Conservation (phyloP, 768 basidiomycete genomes). For the Xerocomellus amylosporus region DNA sequence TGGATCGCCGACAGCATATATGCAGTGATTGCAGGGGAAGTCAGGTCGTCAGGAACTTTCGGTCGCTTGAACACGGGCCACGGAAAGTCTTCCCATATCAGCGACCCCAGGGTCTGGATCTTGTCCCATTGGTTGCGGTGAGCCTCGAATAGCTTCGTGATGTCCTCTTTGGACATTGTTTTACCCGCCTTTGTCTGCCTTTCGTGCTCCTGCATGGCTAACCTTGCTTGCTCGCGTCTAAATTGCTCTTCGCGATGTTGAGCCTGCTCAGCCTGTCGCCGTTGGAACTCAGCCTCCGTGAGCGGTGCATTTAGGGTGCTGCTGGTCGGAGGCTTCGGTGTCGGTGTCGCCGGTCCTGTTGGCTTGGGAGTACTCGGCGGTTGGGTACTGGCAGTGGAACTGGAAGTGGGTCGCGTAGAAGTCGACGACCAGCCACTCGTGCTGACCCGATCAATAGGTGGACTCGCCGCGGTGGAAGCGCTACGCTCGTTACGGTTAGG, state of each 20-base stretch:
- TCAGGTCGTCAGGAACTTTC: constrained; percentile 58
- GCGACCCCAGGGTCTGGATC: constrained; percentile 36
- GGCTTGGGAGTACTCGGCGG: constrained; percentile 27
- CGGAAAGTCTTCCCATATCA: constrained; percentile 68
- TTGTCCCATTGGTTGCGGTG: constrained; percentile 64
- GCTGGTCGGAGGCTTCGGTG: constrained; percentile 16
- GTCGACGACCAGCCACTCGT: constrained; percentile 30
- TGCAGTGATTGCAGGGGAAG: constrained; percentile 49
- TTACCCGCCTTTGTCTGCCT: constrained; percentile 42
- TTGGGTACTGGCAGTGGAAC: constrained; percentile 25
- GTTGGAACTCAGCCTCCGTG: constrained; percentile 56
- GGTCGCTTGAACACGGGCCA: constrained; percentile 70
- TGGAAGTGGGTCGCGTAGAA: constrained; percentile 24
- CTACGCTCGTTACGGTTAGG: constrained; percentile 34
- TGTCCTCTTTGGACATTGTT: constrained; percentile 54
- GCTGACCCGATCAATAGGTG: constrained; percentile 33
- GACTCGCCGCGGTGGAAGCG: constrained; percentile 31
- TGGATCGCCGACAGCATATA: constrained; percentile 61
- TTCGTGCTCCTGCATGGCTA: constrained; percentile 51
- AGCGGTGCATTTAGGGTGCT: constrained; percentile 22
- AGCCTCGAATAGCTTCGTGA: constrained; percentile 51
- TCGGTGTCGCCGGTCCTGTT: constrained; percentile 20
- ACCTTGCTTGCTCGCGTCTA: constrained; percentile 61
- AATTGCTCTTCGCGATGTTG: constrained; percentile 68
- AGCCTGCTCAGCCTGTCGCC: constrained; percentile 61